Base-by-base conservation (phyloP, 2,329 filamentous ascomycete genomes). In the Nigrospora osmanthi region DNA sequence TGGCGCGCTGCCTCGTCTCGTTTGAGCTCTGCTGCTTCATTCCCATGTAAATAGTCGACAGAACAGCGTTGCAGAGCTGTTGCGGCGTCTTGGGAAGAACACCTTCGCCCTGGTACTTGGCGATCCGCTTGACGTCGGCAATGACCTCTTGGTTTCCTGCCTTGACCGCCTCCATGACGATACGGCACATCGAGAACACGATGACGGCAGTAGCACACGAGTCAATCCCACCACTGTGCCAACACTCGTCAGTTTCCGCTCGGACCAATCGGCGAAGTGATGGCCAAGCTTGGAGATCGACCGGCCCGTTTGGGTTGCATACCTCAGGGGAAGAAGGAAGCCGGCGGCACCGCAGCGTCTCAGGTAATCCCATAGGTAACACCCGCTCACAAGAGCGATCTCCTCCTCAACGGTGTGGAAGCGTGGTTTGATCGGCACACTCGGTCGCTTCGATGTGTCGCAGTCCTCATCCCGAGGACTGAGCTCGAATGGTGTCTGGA, bases 1-100 rank as follows among this genome's bases (percentile, higher is more conserved):
- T 76, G 2, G 87, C 83, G 28, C 87, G 71, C 39, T 73, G 69
- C 11, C 86, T 69, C 0, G 86, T 89, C 51, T 88, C 83, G 36
- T 68, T 65, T 19, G 75, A 80, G 41, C 77, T 81, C 36, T 83
- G 83, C 50, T 84, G 78, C 52, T 72, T 67, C 56, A 81, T 89
- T 11, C 85, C 49, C 80, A 88, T 84, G 62, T 81, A 87, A 39
- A 73, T 70, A 2, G 82, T 87, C 51, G 76, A 50, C 46, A 62
- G 60, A 16, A 67, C 51, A 40, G 62, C 56, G 72, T 80, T 62
- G 56, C 63, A 65, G 33, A 87, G 69, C 44, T 84, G 78, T 54
- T 85, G 69, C 0, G 80, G 70, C 0, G 73, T 78, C 16, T 65
- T 67, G 2, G 80, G 79, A 1, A 78, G 47, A 42, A 52, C 47